Percentiles rank a stretch among this genome's conserved stretches.
Conservation (phyloP, 306 rosid species). For the Senna siamea region DNA sequence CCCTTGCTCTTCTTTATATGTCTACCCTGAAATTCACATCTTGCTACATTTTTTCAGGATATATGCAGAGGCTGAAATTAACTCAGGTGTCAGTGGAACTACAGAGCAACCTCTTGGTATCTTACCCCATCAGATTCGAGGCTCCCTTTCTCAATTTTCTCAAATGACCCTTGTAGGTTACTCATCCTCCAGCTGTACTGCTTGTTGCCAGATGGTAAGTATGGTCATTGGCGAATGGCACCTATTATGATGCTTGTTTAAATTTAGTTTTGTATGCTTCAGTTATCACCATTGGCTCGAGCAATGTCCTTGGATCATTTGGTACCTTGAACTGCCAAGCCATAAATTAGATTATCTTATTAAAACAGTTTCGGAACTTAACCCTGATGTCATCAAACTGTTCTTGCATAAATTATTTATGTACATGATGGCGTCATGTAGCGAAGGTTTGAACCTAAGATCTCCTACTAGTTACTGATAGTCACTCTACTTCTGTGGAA, state of each 20-base stretch:
- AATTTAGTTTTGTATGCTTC: slow-evolving; percentile 21
- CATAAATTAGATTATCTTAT: slow-evolving; percentile 3
- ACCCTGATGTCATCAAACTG: not conserved
- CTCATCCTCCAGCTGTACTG: slow-evolving; percentile 91
- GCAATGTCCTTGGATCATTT: slow-evolving; percentile 2
- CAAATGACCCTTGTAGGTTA: slow-evolving; percentile 92
- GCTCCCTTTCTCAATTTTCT: slow-evolving; percentile 79
- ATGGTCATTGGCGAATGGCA: not conserved
- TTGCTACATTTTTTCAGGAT: slow-evolving; percentile 60
- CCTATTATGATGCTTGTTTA: not conserved
- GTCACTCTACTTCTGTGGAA: no score
- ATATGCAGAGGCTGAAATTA: slow-evolving; percentile 72
- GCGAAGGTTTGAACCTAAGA: not conserved
- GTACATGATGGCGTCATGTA: not conserved
- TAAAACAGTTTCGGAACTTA: not conserved
- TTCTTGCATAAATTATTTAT: not conserved
- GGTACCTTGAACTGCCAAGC: not conserved
- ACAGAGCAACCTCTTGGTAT: slow-evolving; percentile 86
- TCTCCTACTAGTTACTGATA: not conserved
- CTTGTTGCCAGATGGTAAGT: slow-evolving; percentile 82
- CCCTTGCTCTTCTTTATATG: not conserved
- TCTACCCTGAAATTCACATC: slow-evolving; percentile 33
- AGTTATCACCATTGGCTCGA: not conserved
- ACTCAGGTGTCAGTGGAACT: slow-evolving; percentile 51
- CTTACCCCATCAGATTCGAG: slow-evolving; percentile 96